Percentiles rank a stretch among this genome's conserved stretches.
Evolutionary conservation across 139 green algal genomes (phyloP).

Genomic region (Haematococcus lacustris): DNA sequence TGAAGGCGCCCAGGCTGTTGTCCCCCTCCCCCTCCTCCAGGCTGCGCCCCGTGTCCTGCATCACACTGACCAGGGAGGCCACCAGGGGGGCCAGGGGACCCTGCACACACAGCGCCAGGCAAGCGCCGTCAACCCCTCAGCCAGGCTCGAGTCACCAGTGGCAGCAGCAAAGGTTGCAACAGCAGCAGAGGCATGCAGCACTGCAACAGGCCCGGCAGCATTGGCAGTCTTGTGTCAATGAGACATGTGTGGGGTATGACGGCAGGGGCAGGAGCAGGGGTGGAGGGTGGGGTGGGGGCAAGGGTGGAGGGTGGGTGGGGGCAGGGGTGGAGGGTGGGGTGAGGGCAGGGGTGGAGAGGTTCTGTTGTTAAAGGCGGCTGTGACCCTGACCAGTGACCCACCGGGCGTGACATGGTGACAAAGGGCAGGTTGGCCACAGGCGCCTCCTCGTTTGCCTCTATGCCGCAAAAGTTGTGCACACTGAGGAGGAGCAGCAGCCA

Average conservation of each 20-base stretch:
- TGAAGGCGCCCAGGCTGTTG: slow-evolving; percentile 9
- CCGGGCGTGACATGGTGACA: slow-evolving; percentile 28
- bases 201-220: background rate
- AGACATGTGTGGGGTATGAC: background rate
- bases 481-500: background rate
- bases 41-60: slow-evolving; percentile 13
- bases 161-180: background rate
- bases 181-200: background rate
- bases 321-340: background rate
- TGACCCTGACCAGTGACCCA: background rate
- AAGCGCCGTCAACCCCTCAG: too few species aligned
- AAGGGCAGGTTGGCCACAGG: slow-evolving; percentile 21
- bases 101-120: background rate
- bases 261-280: background rate
- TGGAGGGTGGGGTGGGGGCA: background rate
- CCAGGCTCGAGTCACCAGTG: too few species aligned
- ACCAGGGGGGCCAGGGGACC: slow-evolving; percentile 15
- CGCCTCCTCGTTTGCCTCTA: slow-evolving; percentile 21
- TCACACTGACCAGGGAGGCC: background rate
- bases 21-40: slow-evolving; percentile 11
- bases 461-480: slow-evolving; percentile 16
- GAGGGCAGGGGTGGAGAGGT: background rate
- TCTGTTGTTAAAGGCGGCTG: background rate
- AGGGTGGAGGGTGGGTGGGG: background rate
- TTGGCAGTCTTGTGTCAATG: too few species aligned